These are phyloP conservation scores for Chlorella sorokiniana DNA, from an alignment of 139 green algal species.

Conservation along the genomic window DNA sequence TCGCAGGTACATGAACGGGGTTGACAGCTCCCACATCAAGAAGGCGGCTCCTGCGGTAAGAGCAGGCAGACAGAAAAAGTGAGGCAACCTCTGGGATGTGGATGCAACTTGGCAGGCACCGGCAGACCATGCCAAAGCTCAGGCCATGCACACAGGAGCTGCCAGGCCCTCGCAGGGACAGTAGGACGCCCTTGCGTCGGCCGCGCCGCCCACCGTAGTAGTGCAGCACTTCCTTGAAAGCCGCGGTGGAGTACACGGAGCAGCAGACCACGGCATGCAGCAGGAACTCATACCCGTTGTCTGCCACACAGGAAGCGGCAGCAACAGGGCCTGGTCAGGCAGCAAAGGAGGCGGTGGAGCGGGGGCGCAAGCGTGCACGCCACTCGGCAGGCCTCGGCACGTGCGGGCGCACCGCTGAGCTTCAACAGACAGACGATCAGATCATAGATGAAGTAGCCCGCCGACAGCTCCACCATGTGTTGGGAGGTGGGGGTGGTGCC, in stretches of 20 bases:
- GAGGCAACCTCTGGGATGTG: background rate
- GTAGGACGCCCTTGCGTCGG: too few species aligned
- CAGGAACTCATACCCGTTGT: slow-evolving; percentile 42
- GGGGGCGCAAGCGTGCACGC: too few species aligned
- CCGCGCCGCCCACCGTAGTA: slow-evolving; percentile 15
- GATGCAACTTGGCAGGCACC: background rate
- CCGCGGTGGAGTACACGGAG: slow-evolving; percentile 22
- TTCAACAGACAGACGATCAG: slow-evolving; percentile 9
- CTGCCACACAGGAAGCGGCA: too few species aligned
- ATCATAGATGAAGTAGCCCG: slow-evolving; percentile 46
- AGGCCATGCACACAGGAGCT: background rate
- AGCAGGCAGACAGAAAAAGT: background rate
- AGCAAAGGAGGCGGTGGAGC: background rate
- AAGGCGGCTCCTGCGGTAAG: slow-evolving; percentile 23
- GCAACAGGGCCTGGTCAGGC: too few species aligned
- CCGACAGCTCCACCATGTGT: slow-evolving; percentile 16
- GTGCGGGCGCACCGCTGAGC: background rate
- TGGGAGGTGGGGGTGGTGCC: background rate
- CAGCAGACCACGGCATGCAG: slow-evolving; percentile 41
- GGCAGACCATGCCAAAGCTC: background rate
- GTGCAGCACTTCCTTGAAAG: slow-evolving; percentile 38
- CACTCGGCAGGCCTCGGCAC: background rate
- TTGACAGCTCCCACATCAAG: slow-evolving; percentile 55
- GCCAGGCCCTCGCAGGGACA: background rate
- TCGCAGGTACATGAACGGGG: slow-evolving; percentile 59